phyloP scores from a whole-genome alignment of 2,329 filamentous ascomycete species.

The Diaporthe vaccinii region DNA sequence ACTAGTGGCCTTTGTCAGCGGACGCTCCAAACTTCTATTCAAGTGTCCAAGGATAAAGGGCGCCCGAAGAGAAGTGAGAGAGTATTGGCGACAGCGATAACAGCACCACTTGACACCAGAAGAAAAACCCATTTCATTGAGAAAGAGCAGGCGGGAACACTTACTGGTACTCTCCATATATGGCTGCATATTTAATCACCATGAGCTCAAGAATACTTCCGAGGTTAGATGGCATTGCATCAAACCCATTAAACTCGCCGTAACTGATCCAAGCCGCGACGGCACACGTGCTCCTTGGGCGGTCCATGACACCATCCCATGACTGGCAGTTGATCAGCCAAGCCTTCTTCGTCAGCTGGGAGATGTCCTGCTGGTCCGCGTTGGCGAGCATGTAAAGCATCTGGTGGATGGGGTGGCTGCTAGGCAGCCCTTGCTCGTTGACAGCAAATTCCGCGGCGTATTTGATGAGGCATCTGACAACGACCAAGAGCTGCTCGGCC shows the following conservation, averaged over 20 bases:
- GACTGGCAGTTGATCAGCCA: constrained; percentile 32
- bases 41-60: neutral
- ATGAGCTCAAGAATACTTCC: constrained; percentile 9
- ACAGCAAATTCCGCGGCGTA: neutral
- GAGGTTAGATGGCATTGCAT: constrained; percentile 13
- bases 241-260: constrained; percentile 18
- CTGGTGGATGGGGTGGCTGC: constrained; percentile 24
- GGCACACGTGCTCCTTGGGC: constrained; percentile 20
- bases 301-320: constrained; percentile 31
- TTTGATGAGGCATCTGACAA: neutral
- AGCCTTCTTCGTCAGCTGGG: constrained; percentile 9
- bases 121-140: neutral
- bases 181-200: neutral
- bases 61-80: fast-evolving
- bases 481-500: neutral
- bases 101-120: neutral
- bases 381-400: constrained; percentile 18
- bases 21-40: neutral
- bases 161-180: constrained; percentile 31
- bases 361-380: constrained; percentile 32
- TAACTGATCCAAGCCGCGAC: constrained; percentile 30
- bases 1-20: neutral
- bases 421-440: neutral
- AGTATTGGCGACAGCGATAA: neutral
- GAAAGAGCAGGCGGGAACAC: neutral